Evolutionary conservation across 2,329 filamentous ascomycete genomes (phyloP), one percentile per base, ranked within the genome.

Genomic region (Alternaria sp.): DNA sequence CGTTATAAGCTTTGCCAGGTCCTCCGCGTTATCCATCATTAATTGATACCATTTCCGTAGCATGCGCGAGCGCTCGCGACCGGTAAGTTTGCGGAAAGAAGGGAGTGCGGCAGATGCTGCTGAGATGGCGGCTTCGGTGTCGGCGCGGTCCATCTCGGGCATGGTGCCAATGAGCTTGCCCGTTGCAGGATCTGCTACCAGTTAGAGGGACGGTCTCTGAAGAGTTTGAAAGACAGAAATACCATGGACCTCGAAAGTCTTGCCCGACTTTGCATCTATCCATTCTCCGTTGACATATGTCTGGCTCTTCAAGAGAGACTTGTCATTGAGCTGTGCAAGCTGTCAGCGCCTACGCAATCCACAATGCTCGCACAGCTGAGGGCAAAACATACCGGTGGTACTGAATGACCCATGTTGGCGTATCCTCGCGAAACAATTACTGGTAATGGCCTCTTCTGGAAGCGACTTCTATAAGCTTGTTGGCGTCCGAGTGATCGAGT

Each of bases 281-380:
- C 94, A 99, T 86, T 97, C 87, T 74, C 95, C 95, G 78, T 99
- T 94, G 74, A 98, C 89, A 76, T 94, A 97, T 73, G 89, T 82
- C 76, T 94, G 87, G 70, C 90, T 88, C 83, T 96, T 97, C 73
- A 98, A 87, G 62, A 99, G 86, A 25, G 79, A 82, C 64, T 80
- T 79, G 70, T 85, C 83, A 62, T 79, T 83, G 63, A 85, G 79
- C 80, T 81, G 60, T 22, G 22, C 22, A 10, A n/a, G n/a, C 36
- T 18, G 61, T 72, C 50, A 75, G 65, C 41, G 22, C 20, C 22
- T n/a, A 20, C 16, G 44, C 57, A 34, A 57, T 22, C 6, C 18
- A n/a, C 5, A 44, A 5, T 30, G 28, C 18, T 16, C 9, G 12
- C 10, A 27, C 40, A 36, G 40, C 12, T 30, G 34, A 16, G 18